Evolutionary conservation across 2,329 filamentous ascomycete genomes (phyloP), one percentile per base, ranked within the genome.

Genomic region (Beauveria australis): DNA sequence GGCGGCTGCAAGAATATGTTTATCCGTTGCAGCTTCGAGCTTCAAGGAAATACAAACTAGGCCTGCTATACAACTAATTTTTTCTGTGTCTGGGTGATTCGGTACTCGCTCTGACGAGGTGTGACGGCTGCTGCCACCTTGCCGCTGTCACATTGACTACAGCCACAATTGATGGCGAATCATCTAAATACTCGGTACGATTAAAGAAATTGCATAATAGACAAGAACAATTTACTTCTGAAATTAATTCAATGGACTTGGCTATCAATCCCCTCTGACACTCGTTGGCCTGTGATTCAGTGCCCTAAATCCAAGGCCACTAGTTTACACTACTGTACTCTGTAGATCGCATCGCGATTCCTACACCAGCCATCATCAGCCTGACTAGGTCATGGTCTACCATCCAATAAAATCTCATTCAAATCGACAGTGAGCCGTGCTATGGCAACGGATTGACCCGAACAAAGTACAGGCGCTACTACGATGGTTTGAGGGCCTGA

Each of bases 261-360:
- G 16, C 22, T 12, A 10, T 6, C 33, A 37, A 37, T n/a, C 10
- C 22, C 3, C 28, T 53, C 2, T 0, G 5, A 16, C 12, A 16
- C 12, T 37, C 33, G 12, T 2, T 18, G 30, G 12, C 37, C 7
- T n/a, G 52, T 12, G 5, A n/a, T 10, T 49, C 22, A 47, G 16
- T 57, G 46, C 54, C 54, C 54, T 49, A 57, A 22, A 49, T 49
- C 1, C 43, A 41, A 57, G 54, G 54, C 54, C 19, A 33, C 46
- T 44, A 49, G 10, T 33, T 5, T 33, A 33, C 10, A 12, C 30
- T 28, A 12, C 30, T 33, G 30, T 33, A 33, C 30, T 16, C 49
- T 49, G 30, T 41, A 43, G 54, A 16, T 57, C 7, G 44, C 28
- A 41, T 49, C 44, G 41, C 16, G 18, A 41, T 57, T 41, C 54